Evolutionary conservation across 306 rosid species (phyloP).

Genomic region (cucumber (Cucumis sativus)): Cucumber_9930_V3 NC_026658.2:25850001-25850500

Average conservation of each 20-base stretch:
- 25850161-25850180: too few relatives aligned
- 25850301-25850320: neutral
- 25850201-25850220: neutral
- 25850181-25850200: neutral
- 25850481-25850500: conserved; percentile 38
- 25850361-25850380: neutral
- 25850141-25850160: too few relatives aligned
- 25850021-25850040: too few relatives aligned
- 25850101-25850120: too few relatives aligned
- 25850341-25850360: neutral
- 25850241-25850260: neutral
- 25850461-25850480: conserved; percentile 23
- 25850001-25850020: too few relatives aligned
- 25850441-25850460: conserved; percentile 65
- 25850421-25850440: conserved; percentile 32
- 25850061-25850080: too few relatives aligned
- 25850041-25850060: too few relatives aligned
- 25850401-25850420: neutral
- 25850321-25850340: neutral
- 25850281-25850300: neutral
- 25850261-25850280: neutral
- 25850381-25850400: neutral
- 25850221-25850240: neutral
- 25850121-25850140: too few relatives aligned
- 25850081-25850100: too few relatives aligned